These are phyloP conservation scores for Puccinia polysora DNA, from an alignment of 1,284 basidiomycete species.

Conservation along the genomic window DNA sequence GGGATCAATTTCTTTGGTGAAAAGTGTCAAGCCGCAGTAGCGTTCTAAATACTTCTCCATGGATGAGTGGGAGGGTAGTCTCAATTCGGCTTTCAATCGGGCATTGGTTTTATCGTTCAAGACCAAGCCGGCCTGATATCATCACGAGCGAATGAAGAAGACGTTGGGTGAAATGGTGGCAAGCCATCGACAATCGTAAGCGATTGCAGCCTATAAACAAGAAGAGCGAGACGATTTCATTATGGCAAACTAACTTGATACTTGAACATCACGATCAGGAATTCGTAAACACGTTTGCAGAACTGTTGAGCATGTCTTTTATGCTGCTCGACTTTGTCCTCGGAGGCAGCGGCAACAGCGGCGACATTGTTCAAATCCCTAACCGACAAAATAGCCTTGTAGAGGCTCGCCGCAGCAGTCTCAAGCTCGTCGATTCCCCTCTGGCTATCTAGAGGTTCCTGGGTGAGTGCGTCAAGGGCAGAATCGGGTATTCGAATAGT, in stretches of 20 bases:
- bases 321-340: conserved; percentile 80
- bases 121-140: conserved; percentile 53
- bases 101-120: conserved; percentile 51
- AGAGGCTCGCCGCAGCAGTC: conserved; percentile 76
- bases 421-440: conserved; percentile 74
- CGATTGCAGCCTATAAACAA: background rate
- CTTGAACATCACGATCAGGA: conserved; percentile 80
- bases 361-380: conserved; percentile 74
- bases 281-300: conserved; percentile 82
- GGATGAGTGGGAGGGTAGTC: conserved; percentile 63
- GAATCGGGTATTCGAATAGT: conserved; percentile 84
- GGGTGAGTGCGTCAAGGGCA: conserved; percentile 69
- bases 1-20: conserved; percentile 92
- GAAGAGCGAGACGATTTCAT: background rate
- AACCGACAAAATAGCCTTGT: conserved; percentile 90
- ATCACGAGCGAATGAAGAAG: conserved; percentile 59
- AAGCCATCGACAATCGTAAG: background rate
- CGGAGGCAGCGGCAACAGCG: conserved; percentile 21
- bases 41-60: conserved; percentile 77
- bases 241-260: conserved; percentile 61
- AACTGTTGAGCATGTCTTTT: conserved; percentile 80
- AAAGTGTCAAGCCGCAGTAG: conserved; percentile 85
- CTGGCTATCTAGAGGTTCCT: conserved; percentile 75
- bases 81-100: conserved; percentile 47
- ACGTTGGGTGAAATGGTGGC: conserved; percentile 58